Evolutionary conservation across 306 rosid species (phyloP), one percentile per base, ranked within the genome.

Genomic region (Cucumis melo): DNA sequence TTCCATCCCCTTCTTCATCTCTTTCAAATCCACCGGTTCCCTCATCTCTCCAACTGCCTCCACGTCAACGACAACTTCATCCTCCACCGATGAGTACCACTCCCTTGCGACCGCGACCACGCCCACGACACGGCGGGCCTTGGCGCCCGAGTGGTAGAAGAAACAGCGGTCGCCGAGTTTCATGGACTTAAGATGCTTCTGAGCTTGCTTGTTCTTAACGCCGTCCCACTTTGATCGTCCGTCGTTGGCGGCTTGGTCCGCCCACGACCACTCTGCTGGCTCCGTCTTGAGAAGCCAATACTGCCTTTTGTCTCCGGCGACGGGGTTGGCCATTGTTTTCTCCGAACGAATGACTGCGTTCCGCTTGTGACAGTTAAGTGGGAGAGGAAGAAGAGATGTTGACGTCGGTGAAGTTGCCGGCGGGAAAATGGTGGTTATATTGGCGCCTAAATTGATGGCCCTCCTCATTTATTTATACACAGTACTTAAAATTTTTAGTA

Each of bases 201-300:
- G 97, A 14, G 94, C 97, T 68, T 91, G 96, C 82, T 85, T 93
- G 89, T 93, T 91, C 80, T 90, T 93, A 21, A 91, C 98, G 2
- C 97, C 97, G 24, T 91, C 97, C 98, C 98, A 91, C 17, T 88
- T 90, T 78, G 83, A 84, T 38, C 88, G 17, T 10, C 97, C 97
- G 17, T 87, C 87, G 59, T 93, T 86, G 44, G 88, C 86, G 2
- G 87, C 88, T 75, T 93, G 97, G 73, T 93, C 96, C 56, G 91
- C 96, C 98, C 96, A 93, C 16, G 97, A 91, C 98, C 96, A 91
- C 77, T 93, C 98, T 4, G 84, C 83, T 4, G 93, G 87, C 61
- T 91, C 98, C 5, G 97, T 91, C 78, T 91, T 93, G 86, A 93
- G 70, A 36, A 91, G 93, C 88, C 81, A 91, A 81, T 44, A 84